Percentiles rank a stretch among this genome's conserved stretches.
Conservation (phyloP, 768 basidiomycete genomes). For the Mycena crocata region DNA sequence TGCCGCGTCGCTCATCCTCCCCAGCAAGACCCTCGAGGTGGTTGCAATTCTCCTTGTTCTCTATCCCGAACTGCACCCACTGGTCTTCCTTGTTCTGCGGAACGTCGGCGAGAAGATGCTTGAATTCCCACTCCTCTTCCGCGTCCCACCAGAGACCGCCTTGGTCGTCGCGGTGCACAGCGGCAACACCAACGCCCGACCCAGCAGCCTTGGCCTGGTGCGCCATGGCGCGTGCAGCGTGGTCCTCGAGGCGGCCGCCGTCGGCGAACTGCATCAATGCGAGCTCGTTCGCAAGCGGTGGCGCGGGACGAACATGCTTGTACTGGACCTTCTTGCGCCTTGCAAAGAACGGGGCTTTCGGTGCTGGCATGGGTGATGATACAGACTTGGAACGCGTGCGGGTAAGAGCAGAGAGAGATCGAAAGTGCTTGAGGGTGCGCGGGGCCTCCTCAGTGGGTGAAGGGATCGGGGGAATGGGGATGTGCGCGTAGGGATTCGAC, state of each 20-base stretch:
- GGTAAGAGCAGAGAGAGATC: constrained; percentile 63
- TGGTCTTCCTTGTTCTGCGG: constrained; percentile 46
- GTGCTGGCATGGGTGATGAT: constrained; percentile 19
- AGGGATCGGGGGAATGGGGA: constrained; percentile 39
- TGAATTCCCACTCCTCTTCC: constrained; percentile 78
- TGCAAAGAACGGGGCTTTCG: constrained; percentile 38
- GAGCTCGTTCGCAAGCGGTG: constrained; percentile 72
- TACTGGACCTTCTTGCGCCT: constrained; percentile 68
- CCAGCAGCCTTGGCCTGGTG: constrained; percentile 61
- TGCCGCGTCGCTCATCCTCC: constrained; percentile 56
- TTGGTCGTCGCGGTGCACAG: constrained; percentile 70
- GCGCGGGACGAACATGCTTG: constrained; percentile 51
- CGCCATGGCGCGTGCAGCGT: constrained; percentile 66
- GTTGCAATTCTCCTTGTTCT: constrained; percentile 40
- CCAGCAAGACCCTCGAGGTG: constrained; percentile 24
- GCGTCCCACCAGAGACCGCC: constrained; percentile 79
- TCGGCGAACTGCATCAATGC: constrained; percentile 77
- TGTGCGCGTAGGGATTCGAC: constrained; percentile 29
- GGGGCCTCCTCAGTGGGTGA: constrained; percentile 30
- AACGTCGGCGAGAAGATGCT: constrained; percentile 62
- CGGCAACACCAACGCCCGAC: constrained; percentile 52
- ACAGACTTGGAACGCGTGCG: constrained; percentile 53
- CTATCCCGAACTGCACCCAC: constrained; percentile 57
- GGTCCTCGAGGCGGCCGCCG: constrained; percentile 68
- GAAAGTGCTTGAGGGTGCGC: constrained; percentile 56